Evolutionary conservation across 331 rosid species (phyloP), one percentile per base, ranked within the genome.

Genomic region (Acacia pycnantha): DNA sequence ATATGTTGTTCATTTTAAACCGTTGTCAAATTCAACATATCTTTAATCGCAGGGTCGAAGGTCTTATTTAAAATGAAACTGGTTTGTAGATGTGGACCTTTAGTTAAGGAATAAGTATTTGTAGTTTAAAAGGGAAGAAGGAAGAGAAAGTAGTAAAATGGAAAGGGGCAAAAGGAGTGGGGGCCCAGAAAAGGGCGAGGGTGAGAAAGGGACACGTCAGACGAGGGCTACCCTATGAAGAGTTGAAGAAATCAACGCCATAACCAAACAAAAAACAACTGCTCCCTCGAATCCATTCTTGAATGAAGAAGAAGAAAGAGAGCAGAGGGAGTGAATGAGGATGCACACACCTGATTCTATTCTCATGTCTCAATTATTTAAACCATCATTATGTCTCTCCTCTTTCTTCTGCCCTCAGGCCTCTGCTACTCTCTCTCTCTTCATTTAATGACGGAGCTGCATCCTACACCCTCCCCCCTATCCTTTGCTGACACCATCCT

Each of bases 171-270:
- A 14, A 13, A 3, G 6, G 16, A 72, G 87, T 6, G 76, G 88
- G 93, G 6, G 43, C n/a, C 80, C 90, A 88, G 66, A 22, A 22
- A 92, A 64, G 85, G 51, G 83, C 90, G 87, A 73, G 79, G 50
- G 80, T 79, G 79, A 67, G 59, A 88, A 92, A 86, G 83, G 54
- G 92, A 92, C 94, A 82, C 92, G 84, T 88, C 86, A 84, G 78
- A 78, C 89, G 90, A 90, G 90, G 74, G 35, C 85, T 69, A 59
- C 11, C 29, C n/a, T 51, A n/a, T 47, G 72, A 50, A 26, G 19
- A 5, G 37, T 12, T 61, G 33, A 61, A 26, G 35, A 24, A 27
- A 62, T 26, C 15, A 58, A 27, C 40, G 13, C 27, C 51, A 70
- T 15, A 46, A 43, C 26, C 74, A 70, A 22, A 44, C 56, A 44